phyloP scores from a whole-genome alignment of 1,139 yeast genomes.

The Suhomyces panamericanus region DNA sequence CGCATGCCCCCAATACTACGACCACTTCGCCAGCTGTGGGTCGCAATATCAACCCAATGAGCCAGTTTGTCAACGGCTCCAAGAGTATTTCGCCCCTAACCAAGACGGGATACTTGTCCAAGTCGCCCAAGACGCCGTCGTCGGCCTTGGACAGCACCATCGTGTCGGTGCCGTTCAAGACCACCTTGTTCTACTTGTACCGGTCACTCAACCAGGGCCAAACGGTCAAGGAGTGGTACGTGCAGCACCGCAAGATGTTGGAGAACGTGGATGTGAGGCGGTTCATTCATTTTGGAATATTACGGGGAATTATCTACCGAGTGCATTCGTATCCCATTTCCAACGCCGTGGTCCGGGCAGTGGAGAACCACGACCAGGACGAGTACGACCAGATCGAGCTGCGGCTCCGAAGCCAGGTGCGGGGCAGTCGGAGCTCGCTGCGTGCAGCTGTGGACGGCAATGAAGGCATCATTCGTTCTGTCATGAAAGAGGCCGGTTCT shows the following conservation, averaged over 20 bases:
- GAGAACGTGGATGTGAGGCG: constrained; percentile 75
- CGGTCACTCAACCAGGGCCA: constrained; percentile 78
- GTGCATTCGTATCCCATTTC: constrained; percentile 74
- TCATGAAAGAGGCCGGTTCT: too few species aligned
- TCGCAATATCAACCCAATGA: constrained; percentile 10
- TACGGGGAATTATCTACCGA: constrained; percentile 78
- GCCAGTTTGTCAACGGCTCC: constrained; percentile 9
- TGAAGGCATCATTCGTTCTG: constrained; percentile 1
- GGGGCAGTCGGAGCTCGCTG: constrained; percentile 9
- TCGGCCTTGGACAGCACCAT: constrained; percentile 4
- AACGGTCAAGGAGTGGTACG: constrained; percentile 78
- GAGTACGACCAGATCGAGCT: constrained; percentile 33
- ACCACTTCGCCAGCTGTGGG: constrained; percentile 8
- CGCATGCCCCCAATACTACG: constrained; percentile 5
- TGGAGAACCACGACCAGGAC: constrained; percentile 31
- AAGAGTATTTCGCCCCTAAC: constrained; percentile 15
- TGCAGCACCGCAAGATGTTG: constrained; percentile 57
- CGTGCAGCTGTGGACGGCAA: constrained; percentile 2
- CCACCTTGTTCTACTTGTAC: constrained; percentile 72
- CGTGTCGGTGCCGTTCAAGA: constrained; percentile 57
- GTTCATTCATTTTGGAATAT: constrained; percentile 82
- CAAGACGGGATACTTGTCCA: constrained; percentile 10
- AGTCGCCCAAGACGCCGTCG: constrained; percentile 14
- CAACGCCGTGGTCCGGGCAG: constrained; percentile 37
- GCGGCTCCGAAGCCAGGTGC: constrained; percentile 16